Base-by-base conservation (phyloP, 2,329 filamentous ascomycete genomes). In the Aaosphaeria pasadenensis region DNA sequence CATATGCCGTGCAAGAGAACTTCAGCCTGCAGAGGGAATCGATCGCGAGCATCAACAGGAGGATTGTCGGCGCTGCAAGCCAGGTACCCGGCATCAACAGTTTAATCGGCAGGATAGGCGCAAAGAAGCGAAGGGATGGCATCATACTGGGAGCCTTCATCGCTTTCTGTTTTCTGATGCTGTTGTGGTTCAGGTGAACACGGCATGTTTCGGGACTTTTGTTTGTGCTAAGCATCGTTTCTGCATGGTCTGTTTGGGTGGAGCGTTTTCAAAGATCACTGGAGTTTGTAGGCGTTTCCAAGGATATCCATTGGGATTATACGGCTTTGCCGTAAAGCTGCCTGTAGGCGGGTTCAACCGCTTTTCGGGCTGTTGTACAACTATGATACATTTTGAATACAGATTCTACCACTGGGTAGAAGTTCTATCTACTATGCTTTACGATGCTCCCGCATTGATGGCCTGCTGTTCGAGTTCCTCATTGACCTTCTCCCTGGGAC, bases 1-100 rank as follows among this genome's bases (percentile, higher is more conserved):
- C 94, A 6, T 99, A 99, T 73, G 91, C 92, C 7, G 90, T 97
- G 45, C 95, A 96, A 67, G 91, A 97, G 74, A 91, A 80, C 70
- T 97, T 99, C 69, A 79, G 82, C 11, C 64, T 91, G 47, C 94
- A 99, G 77, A 80, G 91, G 52, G 91, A 97, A 77, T 92, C 87
- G 29, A 73, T 99, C 53, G 82, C 86, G 40, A 95, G 83, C 69
- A 92, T 99, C 64, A 95, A 96, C 70, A 79, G 92, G 53, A 81
- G 92, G 54, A 97, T 99, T 70, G 91, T 89, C 4, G 79, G 87
- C 32, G 92, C 91, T 30, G 94, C 92, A 36, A 90, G 88, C 64
- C 88, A 95, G 67, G 87, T 99, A 11, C 94, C 94, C 0, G 94
- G 94, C 1, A 85, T 99, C 60, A 99, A 97, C 71, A 85, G 85